Evolutionary conservation across 2,329 filamentous ascomycete genomes (phyloP), one percentile per base, ranked within the genome.

Genomic region (Polychaeton citri): DNA sequence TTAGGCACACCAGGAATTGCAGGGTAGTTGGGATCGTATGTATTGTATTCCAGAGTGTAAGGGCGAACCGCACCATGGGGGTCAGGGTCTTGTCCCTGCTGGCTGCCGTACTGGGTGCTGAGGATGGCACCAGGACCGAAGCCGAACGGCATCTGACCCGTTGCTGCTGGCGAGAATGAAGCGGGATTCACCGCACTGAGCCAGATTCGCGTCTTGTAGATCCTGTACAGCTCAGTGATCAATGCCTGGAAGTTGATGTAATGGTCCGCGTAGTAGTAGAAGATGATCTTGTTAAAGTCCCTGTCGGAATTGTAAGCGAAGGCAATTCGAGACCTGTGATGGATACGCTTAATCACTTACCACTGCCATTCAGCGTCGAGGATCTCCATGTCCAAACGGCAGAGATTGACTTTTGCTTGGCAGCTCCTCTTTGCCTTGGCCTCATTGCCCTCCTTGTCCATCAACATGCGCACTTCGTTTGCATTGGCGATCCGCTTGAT

Each of bases 161-260:
- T 49, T 5, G 55, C 52, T 19, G 53, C 49, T 15, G 55, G 52
- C 3, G 54, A 53, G 58, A 96, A 95, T 0, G 88, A 95, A 4
- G 88, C 90, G 6, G 90, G 90, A 56, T 98, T 98, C 59, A 98
- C 93, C 3, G 90, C 90, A 4, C 88, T 96, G 84, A 98, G 94
- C 90, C 90, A 98, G 51, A 98, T 98, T 49, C 92, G 77, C 16
- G 88, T 94, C 67, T 98, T 98, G 71, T 96, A 98, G 43, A 96
- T 88, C 63, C 96, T 96, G 72, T 96, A 98, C 9, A 98, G 70
- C 55, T 98, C 90, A 0, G 87, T 94, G 36, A 98, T 90, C 12
- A 98, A 74, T 2, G 85, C 84, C 58, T 98, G 98, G 71, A 98
- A 98, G 64, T 96, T 96, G 68, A 98, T 94, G 58, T 98, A 98